Conservation (phyloP, 2,329 filamentous ascomycete species). For the Sporothrix protearum region DNA sequence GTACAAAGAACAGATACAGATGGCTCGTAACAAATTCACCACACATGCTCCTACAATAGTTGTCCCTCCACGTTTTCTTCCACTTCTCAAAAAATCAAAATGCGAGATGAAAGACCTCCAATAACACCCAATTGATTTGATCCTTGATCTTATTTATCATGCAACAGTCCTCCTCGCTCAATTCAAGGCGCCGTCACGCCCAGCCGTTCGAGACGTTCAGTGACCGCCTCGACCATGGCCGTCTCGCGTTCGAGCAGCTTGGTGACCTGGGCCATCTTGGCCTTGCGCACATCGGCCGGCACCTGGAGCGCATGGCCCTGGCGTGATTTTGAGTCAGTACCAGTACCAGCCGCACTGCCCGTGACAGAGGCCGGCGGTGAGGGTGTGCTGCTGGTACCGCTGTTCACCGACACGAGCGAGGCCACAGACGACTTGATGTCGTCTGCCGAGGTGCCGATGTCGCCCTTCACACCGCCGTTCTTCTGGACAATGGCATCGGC, state of each 20-base stretch:
- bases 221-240: constrained; percentile 64
- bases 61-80: not conserved
- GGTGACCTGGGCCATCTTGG: constrained; percentile 62
- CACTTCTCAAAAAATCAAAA: not conserved
- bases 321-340: not conserved
- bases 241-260: constrained; percentile 62
- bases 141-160: not conserved
- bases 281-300: constrained; percentile 58
- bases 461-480: not conserved
- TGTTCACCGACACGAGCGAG: constrained; percentile 16
- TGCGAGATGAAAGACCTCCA: not conserved
- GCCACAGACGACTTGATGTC: constrained; percentile 20
- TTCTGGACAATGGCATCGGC: constrained; percentile 44
- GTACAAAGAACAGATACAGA: constrained; percentile 9
- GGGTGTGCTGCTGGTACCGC: constrained; percentile 31
- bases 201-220: constrained; percentile 58
- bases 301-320: constrained; percentile 48
- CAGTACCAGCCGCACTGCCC: not conserved
- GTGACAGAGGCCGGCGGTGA: constrained; percentile 26
- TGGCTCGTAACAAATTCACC: constrained; percentile 6
- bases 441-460: constrained; percentile 14
- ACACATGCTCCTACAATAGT: not conserved
- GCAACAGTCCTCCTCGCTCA: not conserved
- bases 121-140: not conserved
- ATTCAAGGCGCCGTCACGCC: constrained; percentile 33